Base-by-base conservation (phyloP, 345 rosid species). In the Sisymbrium altissimum region DNA sequence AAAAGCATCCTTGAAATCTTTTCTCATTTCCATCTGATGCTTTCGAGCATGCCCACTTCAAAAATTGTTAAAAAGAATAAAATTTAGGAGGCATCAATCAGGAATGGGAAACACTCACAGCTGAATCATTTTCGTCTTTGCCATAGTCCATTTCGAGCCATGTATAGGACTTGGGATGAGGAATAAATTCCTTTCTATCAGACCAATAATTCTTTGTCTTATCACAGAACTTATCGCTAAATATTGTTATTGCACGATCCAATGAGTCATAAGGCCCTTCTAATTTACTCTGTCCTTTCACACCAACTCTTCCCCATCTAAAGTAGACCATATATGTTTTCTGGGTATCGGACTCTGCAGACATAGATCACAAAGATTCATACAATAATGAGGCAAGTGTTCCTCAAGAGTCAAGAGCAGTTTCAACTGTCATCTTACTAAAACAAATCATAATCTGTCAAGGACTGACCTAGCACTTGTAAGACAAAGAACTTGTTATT, bases 231-330 rank as follows among this genome's bases (percentile, higher is more conserved):
- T 91, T 91, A 49, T 66, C 55, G 63, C 76, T 77, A 69, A 93
- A 93, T 76, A 84, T 84, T 5, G 62, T 30, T 74, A 85, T 73
- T 64, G 96, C 97, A 64, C 45, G 49, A 62, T 84, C 84, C 32
- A 19, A 80, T 18, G 86, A 79, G 78, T 84, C 80, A 70, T 55
- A 86, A 66, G 97, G 96, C 30, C 96, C 97, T 61, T 73, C 81
- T 73, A 86, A 12, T 67, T 90, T 93, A 73, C 81, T 85, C 81
- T 86, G 98, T 72, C 97, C 98, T 82, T 84, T 88, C 17, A 84
- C 79, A 48, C 98, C 97, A 75, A 91, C 96, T 81, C 98, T 86
- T 15, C 98, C 97, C 98, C 98, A 93, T 84, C 92, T 89, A 54
- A 56, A 73, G 77, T 84, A 86, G 46, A 89, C 89, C 80, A 84